Percentiles rank a stretch among this genome's conserved stretches.
Evolutionary conservation across 164 flowering plant species (phyloP).

Genomic region (Vitis amurensis): DNA sequence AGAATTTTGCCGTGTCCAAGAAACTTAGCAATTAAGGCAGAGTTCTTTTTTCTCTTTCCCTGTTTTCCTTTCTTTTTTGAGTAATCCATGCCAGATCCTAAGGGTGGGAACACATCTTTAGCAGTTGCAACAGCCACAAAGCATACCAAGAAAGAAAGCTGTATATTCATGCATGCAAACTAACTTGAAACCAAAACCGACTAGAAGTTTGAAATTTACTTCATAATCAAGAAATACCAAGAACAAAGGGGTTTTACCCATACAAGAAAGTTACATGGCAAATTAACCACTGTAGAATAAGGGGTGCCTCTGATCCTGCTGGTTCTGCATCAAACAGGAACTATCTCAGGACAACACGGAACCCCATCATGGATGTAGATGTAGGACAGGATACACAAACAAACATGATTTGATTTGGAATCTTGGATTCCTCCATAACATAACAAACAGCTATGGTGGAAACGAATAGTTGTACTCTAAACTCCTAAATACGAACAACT

Average conservation of each 20-base stretch:
- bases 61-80: no score
- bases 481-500: neutral
- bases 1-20: neutral
- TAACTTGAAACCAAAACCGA: no score
- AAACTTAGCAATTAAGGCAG: neutral
- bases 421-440: neutral
- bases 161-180: no score
- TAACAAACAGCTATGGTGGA: neutral
- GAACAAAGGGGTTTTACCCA: neutral
- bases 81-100: no score
- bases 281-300: neutral
- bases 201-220: no score
- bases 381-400: conserved; percentile 1
- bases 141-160: no score
- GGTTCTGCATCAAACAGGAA: no score
- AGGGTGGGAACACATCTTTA: no score
- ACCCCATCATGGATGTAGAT: neutral
- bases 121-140: no score
- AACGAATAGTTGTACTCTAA: neutral
- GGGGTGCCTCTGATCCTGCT: no score
- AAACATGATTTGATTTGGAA: neutral
- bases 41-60: no score
- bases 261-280: neutral
- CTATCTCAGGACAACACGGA: neutral
- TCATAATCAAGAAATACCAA: no score